Conservation (phyloP, 345 rosid genomes). For the Brassica nigra region DNA sequence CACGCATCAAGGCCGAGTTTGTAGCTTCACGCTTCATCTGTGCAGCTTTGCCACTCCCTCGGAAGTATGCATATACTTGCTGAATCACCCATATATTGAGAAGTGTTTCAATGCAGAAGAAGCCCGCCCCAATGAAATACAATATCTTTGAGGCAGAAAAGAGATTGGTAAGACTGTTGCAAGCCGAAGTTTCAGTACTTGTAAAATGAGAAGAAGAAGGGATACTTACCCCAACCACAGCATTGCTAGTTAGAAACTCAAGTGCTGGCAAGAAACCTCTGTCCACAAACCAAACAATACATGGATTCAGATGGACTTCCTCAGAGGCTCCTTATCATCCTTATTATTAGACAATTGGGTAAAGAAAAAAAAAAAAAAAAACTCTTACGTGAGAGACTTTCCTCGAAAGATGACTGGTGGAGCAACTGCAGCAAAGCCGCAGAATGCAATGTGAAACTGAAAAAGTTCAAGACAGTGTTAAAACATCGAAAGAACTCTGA, state of each 20-base stretch:
- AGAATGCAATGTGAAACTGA: conserved; percentile 88
- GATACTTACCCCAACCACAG: conserved; percentile 71
- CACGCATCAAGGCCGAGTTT: not conserved
- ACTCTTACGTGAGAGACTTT: conserved; percentile 87
- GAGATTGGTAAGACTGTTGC: not conserved
- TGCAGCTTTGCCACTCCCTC: conserved; percentile 3
- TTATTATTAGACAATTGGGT: too few species aligned
- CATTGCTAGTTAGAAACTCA: conserved; percentile 52
- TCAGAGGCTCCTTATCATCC: not conserved
- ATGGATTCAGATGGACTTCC: conserved; percentile 24
- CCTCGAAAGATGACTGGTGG: conserved; percentile 95
- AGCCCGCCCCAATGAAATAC: conserved; percentile 89
- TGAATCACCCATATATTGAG: conserved; percentile 98
- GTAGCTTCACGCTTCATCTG: conserved; percentile 3
- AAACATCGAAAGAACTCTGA: conserved; percentile 5
- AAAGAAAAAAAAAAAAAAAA: not conserved
- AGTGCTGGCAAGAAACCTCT: conserved; percentile 96
- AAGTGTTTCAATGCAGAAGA: conserved; percentile 69
- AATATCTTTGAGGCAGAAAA: conserved; percentile 53
- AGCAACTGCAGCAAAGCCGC: conserved; percentile 85
- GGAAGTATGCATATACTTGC: conserved; percentile 83
- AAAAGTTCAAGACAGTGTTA: conserved; percentile 28
- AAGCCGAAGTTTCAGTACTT: not conserved
- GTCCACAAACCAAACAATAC: conserved; percentile 38
- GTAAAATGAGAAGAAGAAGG: not conserved